These are phyloP conservation scores for Penicillium egyptiacum DNA, from an alignment of 495 filamentous ascomycete species.

Conservation along the genomic window DNA sequence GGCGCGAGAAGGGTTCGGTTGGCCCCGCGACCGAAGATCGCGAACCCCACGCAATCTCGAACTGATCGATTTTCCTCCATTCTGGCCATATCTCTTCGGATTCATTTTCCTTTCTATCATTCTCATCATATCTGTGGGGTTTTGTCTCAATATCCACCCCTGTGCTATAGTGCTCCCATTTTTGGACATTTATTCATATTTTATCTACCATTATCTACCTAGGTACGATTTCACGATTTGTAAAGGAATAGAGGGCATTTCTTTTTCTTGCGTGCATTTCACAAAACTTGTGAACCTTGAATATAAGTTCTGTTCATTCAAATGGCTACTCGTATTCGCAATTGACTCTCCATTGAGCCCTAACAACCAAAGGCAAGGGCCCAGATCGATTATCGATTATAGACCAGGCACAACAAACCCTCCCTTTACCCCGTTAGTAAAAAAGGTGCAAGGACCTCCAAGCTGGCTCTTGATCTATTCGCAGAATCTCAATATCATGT, in stretches of 20 bases:
- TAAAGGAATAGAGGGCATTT: slow-evolving; percentile 6
- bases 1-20: slow-evolving; percentile 22
- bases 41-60: slow-evolving; percentile 7
- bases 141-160: not conserved
- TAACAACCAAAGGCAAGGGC: not conserved
- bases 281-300: not conserved
- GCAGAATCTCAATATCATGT: not conserved
- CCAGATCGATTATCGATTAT: not conserved
- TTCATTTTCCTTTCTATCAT: not conserved
- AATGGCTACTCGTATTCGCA: no score
- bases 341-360: not conserved
- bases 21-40: not conserved
- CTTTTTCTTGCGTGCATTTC: no score
- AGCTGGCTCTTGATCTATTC: not conserved
- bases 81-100: not conserved
- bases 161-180: not conserved
- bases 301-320: not conserved
- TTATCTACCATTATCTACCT: not conserved
- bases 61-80: not conserved
- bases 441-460: not conserved
- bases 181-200: slow-evolving; percentile 6
- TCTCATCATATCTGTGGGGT: not conserved
- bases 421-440: not conserved
- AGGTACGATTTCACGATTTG: slow-evolving; percentile 6
- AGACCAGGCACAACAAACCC: not conserved